Base-by-base conservation (phyloP, 2,329 filamentous ascomycete species). In the Aureobasidium sp. region DNA sequence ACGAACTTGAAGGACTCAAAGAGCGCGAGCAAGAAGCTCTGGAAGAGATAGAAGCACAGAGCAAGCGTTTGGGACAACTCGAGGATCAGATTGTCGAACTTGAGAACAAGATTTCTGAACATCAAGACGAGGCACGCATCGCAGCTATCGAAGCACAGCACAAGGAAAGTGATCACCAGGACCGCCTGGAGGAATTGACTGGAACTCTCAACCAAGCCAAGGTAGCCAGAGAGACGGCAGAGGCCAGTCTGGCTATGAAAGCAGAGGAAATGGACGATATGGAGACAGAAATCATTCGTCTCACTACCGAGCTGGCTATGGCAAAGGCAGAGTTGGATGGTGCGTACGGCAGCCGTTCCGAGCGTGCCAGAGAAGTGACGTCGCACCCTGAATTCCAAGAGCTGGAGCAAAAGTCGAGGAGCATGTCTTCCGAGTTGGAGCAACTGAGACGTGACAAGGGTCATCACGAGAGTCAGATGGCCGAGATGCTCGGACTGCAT, bases 281-380 rank as follows among this genome's bases (percentile, higher is more conserved):
- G 40, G 85, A 88, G 70, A 78, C 81, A 61, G 83, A 88, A 68
- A 79, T 88, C 56, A 85, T 87, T 3, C 79, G 83, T 58, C 77
- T 87, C 6, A 85, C 85, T 39, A 89, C 86, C 2, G 87, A 97
- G 77, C 82, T 97, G 45, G 95, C 93, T n/a, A 87, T 97, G 67
- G 91, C 89, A 29, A 85, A 86, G 70, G 90, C 92, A 59, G 93
- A 97, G 73, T 89, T 97, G 29, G 94, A 96, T 68, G 91, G 91
- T 65, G 95, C 96, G 71, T 97, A 97, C 71, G 94, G 94, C 44
- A 83, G 81, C n/a, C 80, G 86, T 57, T 82, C 85, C 11, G 80
- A 89, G 70, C 83, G 87, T 35, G 85, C 85, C 14, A 86, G 85
- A n/a, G 85, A 87, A 70, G 82, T 82, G 12, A 82, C 83, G 11